Evolutionary conservation across 2,329 filamentous ascomycete genomes (phyloP).

Genomic region (Phaeomoniella chlamydospora): DNA sequence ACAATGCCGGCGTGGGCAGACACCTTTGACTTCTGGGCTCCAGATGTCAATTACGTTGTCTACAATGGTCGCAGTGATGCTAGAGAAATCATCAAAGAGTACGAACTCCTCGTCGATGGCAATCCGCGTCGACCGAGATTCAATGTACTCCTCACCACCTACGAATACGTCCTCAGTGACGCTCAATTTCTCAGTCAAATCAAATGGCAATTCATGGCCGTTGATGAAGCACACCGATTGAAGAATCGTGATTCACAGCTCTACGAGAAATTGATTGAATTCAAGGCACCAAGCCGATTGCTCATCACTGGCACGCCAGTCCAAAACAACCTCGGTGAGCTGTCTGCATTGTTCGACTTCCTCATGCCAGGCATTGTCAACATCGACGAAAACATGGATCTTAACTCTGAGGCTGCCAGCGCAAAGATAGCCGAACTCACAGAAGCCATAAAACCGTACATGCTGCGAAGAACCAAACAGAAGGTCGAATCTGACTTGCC

Average conservation of each 20-base stretch:
- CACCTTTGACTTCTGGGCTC: slow-evolving; percentile 92
- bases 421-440: slow-evolving; percentile 78
- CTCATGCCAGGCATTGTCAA: slow-evolving; percentile 86
- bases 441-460: slow-evolving; percentile 77
- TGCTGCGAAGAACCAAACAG: slow-evolving; percentile 89
- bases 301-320: slow-evolving; percentile 95
- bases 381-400: slow-evolving; percentile 83
- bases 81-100: slow-evolving; percentile 73
- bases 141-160: slow-evolving; percentile 93
- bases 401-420: slow-evolving; percentile 67
- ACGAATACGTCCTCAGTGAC: slow-evolving; percentile 88
- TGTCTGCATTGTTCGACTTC: slow-evolving; percentile 89
- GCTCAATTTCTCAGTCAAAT: slow-evolving; percentile 72
- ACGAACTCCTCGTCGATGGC: slow-evolving; percentile 75
- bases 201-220: slow-evolving; percentile 94
- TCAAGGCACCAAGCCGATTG: slow-evolving; percentile 75
- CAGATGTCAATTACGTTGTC: slow-evolving; percentile 91
- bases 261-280: slow-evolving; percentile 71
- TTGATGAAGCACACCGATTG: slow-evolving; percentile 90
- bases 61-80: slow-evolving; percentile 85
- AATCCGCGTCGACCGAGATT: slow-evolving; percentile 87
- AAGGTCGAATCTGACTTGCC: slow-evolving; percentile 94
- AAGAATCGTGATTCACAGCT: slow-evolving; percentile 95
- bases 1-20: slow-evolving; percentile 98
- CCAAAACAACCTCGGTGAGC: slow-evolving; percentile 87